phyloP scores from a whole-genome alignment of 78 protist genomes.

The Dictyostelium discoideum region DNA sequence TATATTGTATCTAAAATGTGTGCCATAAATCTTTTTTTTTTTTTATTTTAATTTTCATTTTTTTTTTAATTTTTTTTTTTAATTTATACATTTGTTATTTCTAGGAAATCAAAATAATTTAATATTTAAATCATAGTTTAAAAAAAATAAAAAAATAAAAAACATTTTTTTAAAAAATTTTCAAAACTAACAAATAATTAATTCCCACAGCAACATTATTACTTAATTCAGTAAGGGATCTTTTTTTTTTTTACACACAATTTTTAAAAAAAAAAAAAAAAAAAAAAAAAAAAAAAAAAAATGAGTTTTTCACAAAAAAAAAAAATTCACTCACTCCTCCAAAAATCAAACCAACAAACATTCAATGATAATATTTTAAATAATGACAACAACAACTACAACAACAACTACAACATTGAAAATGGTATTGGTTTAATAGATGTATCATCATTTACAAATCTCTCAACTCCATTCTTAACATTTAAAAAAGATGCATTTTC shows the following conservation, averaged over 20 bases:
- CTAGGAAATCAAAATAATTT: not conserved
- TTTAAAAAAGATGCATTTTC: not conserved
- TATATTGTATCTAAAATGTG: not conserved
- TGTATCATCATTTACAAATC: not conserved
- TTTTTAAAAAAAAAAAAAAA: no score
- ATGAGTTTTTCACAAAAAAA: not conserved
- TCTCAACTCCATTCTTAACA: not conserved
- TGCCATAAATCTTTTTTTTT: not conserved
- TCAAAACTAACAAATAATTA: not conserved
- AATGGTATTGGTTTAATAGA: not conserved
- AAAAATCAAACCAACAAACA: not conserved
- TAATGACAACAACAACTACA: not conserved
- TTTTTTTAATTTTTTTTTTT: no score
- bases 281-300: no score
- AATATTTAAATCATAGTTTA: no score
- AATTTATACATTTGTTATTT: not conserved
- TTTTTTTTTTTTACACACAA: no score
- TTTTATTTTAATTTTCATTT: no score
- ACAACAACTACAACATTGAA: not conserved
- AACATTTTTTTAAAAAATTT: not conserved
- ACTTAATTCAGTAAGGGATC: not conserved
- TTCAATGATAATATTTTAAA: no score
- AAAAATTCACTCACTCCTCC: not conserved
- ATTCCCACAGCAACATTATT: not conserved
- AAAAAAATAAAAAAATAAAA: no score